These are phyloP conservation scores for Lepiota venenata DNA, from an alignment of 768 basidiomycete species.

Conservation along the genomic window DNA sequence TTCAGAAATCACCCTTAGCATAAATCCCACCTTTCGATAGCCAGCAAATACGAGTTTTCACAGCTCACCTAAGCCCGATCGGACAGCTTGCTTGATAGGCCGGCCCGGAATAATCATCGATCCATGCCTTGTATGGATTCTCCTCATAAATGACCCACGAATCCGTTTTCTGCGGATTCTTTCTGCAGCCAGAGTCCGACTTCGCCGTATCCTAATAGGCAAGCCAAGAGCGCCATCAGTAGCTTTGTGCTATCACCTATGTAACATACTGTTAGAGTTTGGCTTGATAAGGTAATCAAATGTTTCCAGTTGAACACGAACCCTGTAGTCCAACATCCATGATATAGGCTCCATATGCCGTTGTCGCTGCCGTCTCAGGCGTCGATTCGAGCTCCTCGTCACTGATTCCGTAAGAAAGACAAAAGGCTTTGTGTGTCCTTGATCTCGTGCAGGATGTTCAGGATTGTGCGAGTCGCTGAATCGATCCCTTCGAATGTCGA, in stretches of 20 bases:
- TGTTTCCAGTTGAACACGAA: slow-evolving; percentile 20
- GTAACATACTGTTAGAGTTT: background rate
- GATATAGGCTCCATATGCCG: slow-evolving; percentile 85
- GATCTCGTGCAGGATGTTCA: slow-evolving; percentile 65
- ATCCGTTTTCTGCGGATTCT: slow-evolving; percentile 39
- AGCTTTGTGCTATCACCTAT: slow-evolving; percentile 71
- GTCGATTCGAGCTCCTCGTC: slow-evolving; percentile 56
- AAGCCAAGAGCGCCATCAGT: slow-evolving; percentile 80
- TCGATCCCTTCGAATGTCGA: slow-evolving; percentile 58
- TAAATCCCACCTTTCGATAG: background rate
- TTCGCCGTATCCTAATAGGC: slow-evolving; percentile 89
- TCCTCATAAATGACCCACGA: slow-evolving; percentile 58
- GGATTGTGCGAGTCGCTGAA: slow-evolving; percentile 59
- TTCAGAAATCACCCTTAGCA: background rate
- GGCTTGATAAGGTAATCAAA: background rate
- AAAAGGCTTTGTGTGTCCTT: slow-evolving; percentile 69
- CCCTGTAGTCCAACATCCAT: slow-evolving; percentile 76
- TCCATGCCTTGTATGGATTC: slow-evolving; percentile 77
- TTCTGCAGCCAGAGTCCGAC: slow-evolving; percentile 82
- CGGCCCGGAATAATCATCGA: slow-evolving; percentile 74
- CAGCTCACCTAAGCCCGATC: slow-evolving; percentile 70
- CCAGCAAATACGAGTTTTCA: too few relatives aligned
- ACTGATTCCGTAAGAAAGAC: slow-evolving; percentile 66
- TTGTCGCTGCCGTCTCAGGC: slow-evolving; percentile 67
- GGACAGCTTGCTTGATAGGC: slow-evolving; percentile 73